Percentiles rank a stretch among this genome's conserved stretches.
Evolutionary conservation across 306 rosid genomes (phyloP).

Genomic region (Purshia tridentata): DNA sequence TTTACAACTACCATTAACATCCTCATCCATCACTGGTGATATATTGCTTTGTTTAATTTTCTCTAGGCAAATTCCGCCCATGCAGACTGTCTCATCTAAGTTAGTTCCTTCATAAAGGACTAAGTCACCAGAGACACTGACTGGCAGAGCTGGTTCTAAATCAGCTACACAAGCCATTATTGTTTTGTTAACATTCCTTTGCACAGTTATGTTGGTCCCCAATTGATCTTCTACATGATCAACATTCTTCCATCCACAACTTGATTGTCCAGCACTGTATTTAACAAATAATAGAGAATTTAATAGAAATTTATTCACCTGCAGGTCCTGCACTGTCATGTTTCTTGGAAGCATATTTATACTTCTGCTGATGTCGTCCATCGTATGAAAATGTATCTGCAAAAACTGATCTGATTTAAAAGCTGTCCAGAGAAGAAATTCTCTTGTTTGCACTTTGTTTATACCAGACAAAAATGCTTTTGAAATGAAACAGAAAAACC

Average conservation of each 20-base stretch:
- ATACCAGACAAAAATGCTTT: neutral
- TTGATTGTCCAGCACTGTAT: neutral
- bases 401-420: constrained; percentile 1
- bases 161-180: constrained; percentile 6
- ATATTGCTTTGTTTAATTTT: constrained; percentile 2
- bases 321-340: neutral
- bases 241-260: constrained; percentile 14
- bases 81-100: constrained; percentile 11
- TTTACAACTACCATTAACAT: constrained; percentile 2
- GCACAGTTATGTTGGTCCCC: neutral
- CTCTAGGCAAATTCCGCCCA: neutral
- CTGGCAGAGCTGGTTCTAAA: constrained; percentile 7
- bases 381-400: constrained; percentile 27
- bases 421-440: constrained; percentile 1
- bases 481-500: neutral
- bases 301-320: neutral
- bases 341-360: neutral
- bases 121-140: constrained; percentile 13
- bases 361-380: constrained; percentile 13
- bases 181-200: neutral
- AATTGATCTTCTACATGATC: constrained; percentile 10
- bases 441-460: neutral
- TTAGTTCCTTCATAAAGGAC: constrained; percentile 13
- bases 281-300: constrained; percentile 2
- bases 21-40: constrained; percentile 12